phyloP scores from a whole-genome alignment of 192 early-diverging fungal genomes.

The Podochytrium sp. region DNA sequence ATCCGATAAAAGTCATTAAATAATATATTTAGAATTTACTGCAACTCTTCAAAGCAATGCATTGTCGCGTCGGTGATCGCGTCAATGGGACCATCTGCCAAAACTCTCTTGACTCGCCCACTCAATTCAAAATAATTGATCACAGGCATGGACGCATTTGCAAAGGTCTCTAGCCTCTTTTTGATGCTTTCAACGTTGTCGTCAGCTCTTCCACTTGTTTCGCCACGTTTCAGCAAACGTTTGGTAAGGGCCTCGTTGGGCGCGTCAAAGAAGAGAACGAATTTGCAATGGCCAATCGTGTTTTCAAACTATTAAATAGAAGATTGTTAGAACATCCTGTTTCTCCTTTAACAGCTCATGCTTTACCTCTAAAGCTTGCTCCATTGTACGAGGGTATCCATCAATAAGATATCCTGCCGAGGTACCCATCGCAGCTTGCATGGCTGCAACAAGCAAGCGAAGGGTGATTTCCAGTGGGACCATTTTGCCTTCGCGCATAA shows the following conservation, averaged over 20 bases:
- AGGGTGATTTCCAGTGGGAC: conserved; percentile 50
- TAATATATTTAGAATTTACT: background rate
- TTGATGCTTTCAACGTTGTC: conserved; percentile 62
- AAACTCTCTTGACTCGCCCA: conserved; percentile 33
- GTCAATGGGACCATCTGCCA: conserved; percentile 17
- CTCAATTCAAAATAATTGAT: conserved; percentile 39
- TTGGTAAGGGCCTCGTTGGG: conserved; percentile 49
- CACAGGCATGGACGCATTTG: conserved; percentile 47
- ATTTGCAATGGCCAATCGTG: conserved; percentile 46
- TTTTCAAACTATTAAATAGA: conserved; percentile 43
- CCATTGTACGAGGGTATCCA: conserved; percentile 67
- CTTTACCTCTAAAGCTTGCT: conserved; percentile 54
- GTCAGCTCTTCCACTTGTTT: conserved; percentile 63
- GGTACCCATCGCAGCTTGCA: conserved; percentile 19
- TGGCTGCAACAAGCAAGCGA: conserved; percentile 34
- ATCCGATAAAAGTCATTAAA: background rate
- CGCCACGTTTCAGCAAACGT: conserved; percentile 59
- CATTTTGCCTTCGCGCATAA: conserved; percentile 68
- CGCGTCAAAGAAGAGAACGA: conserved; percentile 58
- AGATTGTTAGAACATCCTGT: background rate
- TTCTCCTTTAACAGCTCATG: background rate
- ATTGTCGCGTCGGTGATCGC: conserved; percentile 37
- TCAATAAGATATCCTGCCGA: conserved; percentile 59
- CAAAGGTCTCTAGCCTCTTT: conserved; percentile 54
- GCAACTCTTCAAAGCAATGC: conserved; percentile 27